phyloP scores from a whole-genome alignment of 805 yeast species.

The Candida ponderosae region DNA sequence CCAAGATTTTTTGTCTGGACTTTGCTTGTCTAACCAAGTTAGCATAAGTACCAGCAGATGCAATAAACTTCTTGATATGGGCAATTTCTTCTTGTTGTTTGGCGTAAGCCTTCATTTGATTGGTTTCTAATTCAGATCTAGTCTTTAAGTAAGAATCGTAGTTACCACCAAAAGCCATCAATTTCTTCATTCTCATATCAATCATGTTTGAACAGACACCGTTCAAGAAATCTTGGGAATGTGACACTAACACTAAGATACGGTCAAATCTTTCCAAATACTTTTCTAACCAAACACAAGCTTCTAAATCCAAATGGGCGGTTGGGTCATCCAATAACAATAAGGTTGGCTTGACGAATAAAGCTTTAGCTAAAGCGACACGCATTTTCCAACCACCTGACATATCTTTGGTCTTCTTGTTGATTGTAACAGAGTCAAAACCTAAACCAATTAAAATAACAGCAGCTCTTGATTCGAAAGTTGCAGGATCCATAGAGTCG shows the following conservation, averaged over 20 bases:
- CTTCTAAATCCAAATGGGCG: conserved; percentile 98
- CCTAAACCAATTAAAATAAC: conserved; percentile 95
- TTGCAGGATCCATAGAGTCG: conserved; percentile 91
- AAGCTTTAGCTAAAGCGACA: conserved; percentile 95
- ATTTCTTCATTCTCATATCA: conserved; percentile 84
- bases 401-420: conserved; percentile 96
- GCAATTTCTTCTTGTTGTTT: conserved; percentile 99
- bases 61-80: conserved; percentile 97
- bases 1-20: conserved; percentile 97
- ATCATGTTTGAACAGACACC: conserved; percentile 98
- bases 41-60: conserved; percentile 99
- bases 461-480: conserved; percentile 96
- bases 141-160: conserved; percentile 96
- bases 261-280: conserved; percentile 92
- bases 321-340: conserved; percentile 96
- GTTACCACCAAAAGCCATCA: conserved; percentile 90
- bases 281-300: conserved; percentile 99
- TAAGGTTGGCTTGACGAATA: conserved; percentile 95
- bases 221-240: conserved; percentile 98
- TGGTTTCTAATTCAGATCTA: conserved; percentile 85
- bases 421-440: conserved; percentile 78
- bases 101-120: conserved; percentile 94
- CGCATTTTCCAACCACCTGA: conserved; percentile 99
- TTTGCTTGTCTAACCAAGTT: conserved; percentile 98
- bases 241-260: conserved; percentile 89